Percentiles rank a stretch among this genome's conserved stretches.
Conservation (phyloP, 148 eudicot species). For the Polygonum aviculare region DNA sequence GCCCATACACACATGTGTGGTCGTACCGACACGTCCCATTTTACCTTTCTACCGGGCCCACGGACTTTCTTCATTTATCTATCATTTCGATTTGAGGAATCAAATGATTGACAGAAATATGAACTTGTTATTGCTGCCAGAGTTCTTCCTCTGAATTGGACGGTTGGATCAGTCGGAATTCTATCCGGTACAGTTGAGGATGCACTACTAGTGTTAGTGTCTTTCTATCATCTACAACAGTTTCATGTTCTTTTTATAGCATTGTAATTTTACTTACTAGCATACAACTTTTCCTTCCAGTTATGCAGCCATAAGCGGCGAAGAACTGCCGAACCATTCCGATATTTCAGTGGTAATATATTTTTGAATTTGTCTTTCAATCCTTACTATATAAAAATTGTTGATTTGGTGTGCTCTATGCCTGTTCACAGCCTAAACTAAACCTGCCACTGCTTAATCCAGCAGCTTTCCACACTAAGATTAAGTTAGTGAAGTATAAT, state of each 20-base stretch:
- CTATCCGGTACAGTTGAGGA: constrained; percentile 87
- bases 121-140: constrained; percentile 24
- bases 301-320: constrained; percentile 79
- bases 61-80: neutral
- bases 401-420: neutral
- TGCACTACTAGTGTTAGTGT: constrained; percentile 60
- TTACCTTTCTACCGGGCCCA: no score
- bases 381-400: neutral
- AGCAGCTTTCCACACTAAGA: constrained; percentile 25
- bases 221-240: neutral
- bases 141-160: constrained; percentile 92
- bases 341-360: constrained; percentile 21
- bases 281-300: constrained; percentile 28
- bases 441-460: constrained; percentile 56
- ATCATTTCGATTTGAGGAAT: neutral
- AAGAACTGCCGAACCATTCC: constrained; percentile 25
- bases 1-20: no score
- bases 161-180: constrained; percentile 95
- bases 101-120: neutral
- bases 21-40: no score
- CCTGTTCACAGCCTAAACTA: constrained; percentile 35
- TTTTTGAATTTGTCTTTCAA: neutral
- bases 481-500: constrained; percentile 70
- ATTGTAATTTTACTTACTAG: neutral
- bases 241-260: neutral